These are phyloP conservation scores for Tranzscheliella williamsii DNA, from an alignment of 1,284 basidiomycete species.

Conservation along the genomic window DNA sequence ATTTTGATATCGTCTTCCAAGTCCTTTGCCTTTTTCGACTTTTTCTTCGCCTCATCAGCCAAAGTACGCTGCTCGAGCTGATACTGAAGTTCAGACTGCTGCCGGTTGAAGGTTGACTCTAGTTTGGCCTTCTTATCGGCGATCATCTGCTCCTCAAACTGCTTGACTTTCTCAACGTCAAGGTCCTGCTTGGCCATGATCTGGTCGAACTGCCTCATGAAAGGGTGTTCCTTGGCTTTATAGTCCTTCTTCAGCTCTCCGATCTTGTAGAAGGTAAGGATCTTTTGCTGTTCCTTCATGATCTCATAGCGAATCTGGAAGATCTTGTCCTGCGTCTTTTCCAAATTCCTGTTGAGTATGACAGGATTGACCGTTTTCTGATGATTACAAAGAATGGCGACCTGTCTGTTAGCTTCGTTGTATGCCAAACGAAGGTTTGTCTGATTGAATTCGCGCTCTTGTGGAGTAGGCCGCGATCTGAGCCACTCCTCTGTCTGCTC, in stretches of 20 bases:
- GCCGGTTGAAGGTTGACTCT: constrained; percentile 69
- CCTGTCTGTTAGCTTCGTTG: constrained; percentile 59
- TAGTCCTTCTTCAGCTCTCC: constrained; percentile 67
- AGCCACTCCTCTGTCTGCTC: constrained; percentile 59
- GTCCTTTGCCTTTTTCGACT: constrained; percentile 43
- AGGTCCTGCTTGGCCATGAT: constrained; percentile 83
- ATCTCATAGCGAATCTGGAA: constrained; percentile 57
- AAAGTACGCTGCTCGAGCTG: constrained; percentile 43
- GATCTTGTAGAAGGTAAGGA: constrained; percentile 64
- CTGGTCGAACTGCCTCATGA: constrained; percentile 63
- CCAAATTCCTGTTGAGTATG: constrained; percentile 44
- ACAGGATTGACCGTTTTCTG: constrained; percentile 60
- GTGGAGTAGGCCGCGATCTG: constrained; percentile 40
- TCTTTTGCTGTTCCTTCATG: constrained; percentile 58
- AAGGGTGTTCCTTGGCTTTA: constrained; percentile 68
- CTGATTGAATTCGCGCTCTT: constrained; percentile 52
- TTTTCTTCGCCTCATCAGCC: constrained; percentile 32
- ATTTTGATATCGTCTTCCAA: constrained; percentile 43
- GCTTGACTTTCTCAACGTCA: constrained; percentile 84
- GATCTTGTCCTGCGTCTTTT: constrained; percentile 46
- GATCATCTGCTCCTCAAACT: constrained; percentile 75
- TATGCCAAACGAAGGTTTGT: constrained; percentile 56
- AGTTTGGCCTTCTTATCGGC: constrained; percentile 71
- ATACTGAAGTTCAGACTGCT: constrained; percentile 52
- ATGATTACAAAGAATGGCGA: constrained; percentile 60